These are phyloP conservation scores for Clavispora fructus DNA, from an alignment of 805 yeast species.

Conservation along the genomic window DNA sequence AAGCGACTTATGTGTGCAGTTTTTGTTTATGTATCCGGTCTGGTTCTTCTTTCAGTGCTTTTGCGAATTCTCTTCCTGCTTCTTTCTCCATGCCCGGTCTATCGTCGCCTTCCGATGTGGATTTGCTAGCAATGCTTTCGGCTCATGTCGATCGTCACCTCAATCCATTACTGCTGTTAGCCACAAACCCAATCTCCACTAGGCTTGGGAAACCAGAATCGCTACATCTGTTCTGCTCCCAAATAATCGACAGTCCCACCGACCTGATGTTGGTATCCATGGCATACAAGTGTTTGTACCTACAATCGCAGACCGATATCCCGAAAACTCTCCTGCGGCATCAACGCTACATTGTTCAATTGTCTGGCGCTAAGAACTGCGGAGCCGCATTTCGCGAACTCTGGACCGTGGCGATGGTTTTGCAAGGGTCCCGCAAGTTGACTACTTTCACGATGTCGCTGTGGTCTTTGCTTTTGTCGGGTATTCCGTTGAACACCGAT, in stretches of 20 bases:
- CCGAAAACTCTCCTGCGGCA: slow-evolving; percentile 1
- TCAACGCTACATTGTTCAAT: slow-evolving; percentile 8
- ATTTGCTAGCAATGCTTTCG: neutral
- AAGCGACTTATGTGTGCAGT: slow-evolving; percentile 5
- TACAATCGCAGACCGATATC: neutral
- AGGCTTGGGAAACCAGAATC: neutral
- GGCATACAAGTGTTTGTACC: slow-evolving; percentile 11
- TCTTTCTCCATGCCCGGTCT: neutral
- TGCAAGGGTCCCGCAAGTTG: slow-evolving; percentile 3
- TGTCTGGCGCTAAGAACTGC: slow-evolving; percentile 5
- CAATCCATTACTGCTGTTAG: neutral
- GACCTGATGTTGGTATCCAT: slow-evolving; percentile 3
- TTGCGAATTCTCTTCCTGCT: neutral
- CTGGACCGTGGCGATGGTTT: slow-evolving; percentile 7
- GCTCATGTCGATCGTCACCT: neutral
- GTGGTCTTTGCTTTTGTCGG: slow-evolving; percentile 4
- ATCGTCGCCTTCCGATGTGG: neutral
- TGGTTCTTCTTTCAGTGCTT: neutral
- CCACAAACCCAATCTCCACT: slow-evolving; percentile 2
- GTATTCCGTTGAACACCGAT: neutral
- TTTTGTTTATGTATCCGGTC: slow-evolving; percentile 6
- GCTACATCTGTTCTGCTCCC: slow-evolving; percentile 1
- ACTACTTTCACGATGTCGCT: neutral
- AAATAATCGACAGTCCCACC: neutral
- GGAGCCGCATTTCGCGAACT: slow-evolving; percentile 9